phyloP scores from a whole-genome alignment of 2,329 filamentous ascomycete genomes.

The Macrophomina pseudophaseolina region DNA sequence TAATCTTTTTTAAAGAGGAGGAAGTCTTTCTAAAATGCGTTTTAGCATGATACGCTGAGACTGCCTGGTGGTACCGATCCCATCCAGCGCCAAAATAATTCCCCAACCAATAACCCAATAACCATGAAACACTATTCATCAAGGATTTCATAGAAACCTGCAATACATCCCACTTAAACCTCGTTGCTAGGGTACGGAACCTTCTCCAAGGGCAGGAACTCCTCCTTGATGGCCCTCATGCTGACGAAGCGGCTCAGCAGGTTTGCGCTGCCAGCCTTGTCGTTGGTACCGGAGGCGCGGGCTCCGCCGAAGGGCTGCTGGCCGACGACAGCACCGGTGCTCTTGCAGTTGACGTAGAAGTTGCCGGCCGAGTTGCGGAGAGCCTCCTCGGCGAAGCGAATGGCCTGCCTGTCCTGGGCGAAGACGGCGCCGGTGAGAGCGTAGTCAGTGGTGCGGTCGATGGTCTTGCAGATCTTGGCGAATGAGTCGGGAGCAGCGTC shows the following conservation, averaged over 20 bases:
- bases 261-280: conserved; percentile 62
- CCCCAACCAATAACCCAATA: not conserved
- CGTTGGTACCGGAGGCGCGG: conserved; percentile 62
- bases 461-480: conserved; percentile 62
- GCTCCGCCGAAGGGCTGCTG: conserved; percentile 61
- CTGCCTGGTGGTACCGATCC: too few species aligned
- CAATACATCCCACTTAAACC: conserved; percentile 32
- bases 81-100: not conserved
- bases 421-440: conserved; percentile 79
- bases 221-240: conserved; percentile 62
- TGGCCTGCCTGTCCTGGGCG: conserved; percentile 68
- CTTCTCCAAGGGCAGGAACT: conserved; percentile 54
- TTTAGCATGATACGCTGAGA: too few species aligned
- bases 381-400: conserved; percentile 72
- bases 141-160: not conserved
- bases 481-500: conserved; percentile 67
- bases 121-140: not conserved
- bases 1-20: too few species aligned
- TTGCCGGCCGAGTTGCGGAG: conserved; percentile 78
- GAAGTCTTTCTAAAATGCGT: too few species aligned
- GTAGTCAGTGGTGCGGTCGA: conserved; percentile 77
- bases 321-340: conserved; percentile 57
- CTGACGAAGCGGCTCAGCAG: conserved; percentile 60
- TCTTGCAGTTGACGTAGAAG: conserved; percentile 88
- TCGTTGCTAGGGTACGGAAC: conserved; percentile 62